Conservation (phyloP, 2,329 filamentous ascomycete genomes). For the Paraphaeosphaeria sporulosa region DNA sequence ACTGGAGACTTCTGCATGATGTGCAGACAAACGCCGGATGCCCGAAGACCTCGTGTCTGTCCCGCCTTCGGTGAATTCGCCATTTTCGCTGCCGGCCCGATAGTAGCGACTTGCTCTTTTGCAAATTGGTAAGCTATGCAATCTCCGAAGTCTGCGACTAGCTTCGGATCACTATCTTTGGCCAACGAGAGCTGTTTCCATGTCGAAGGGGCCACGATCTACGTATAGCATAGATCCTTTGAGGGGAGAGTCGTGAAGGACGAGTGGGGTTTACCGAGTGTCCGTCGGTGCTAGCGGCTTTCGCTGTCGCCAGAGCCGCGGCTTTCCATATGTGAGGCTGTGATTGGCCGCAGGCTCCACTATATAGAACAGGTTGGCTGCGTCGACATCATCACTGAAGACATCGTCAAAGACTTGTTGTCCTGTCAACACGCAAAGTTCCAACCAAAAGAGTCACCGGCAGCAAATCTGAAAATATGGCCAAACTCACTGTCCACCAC, state of each 20-base stretch:
- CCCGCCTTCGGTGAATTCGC: constrained; percentile 1
- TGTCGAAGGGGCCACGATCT: too few species aligned
- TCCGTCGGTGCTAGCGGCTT: background rate
- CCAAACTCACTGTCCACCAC: constrained; percentile 46
- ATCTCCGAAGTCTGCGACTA: background rate
- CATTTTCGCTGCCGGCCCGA: background rate
- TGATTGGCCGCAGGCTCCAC: background rate
- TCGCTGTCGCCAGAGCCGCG: background rate
- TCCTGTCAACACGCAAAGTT: too few species aligned
- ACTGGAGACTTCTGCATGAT: too few species aligned
- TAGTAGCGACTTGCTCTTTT: background rate
- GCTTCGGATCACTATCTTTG: too few species aligned
- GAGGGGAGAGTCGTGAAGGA: background rate
- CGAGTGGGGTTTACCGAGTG: background rate
- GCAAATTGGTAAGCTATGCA: background rate
- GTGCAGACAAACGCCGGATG: background rate
- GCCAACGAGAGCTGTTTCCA: too few species aligned
- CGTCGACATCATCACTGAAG: background rate
- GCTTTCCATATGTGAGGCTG: background rate
- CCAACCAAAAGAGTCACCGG: too few species aligned
- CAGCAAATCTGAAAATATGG: constrained; percentile 4
- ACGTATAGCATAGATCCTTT: too few species aligned
- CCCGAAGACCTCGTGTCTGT: background rate
- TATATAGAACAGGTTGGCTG: background rate
- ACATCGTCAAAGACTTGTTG: background rate